A percentile compares a stretch with the other conserved stretches of the same genome.
Conservation (phyloP, 1,284 basidiomycete genomes). For the Cryptococcus floricola region DNA sequence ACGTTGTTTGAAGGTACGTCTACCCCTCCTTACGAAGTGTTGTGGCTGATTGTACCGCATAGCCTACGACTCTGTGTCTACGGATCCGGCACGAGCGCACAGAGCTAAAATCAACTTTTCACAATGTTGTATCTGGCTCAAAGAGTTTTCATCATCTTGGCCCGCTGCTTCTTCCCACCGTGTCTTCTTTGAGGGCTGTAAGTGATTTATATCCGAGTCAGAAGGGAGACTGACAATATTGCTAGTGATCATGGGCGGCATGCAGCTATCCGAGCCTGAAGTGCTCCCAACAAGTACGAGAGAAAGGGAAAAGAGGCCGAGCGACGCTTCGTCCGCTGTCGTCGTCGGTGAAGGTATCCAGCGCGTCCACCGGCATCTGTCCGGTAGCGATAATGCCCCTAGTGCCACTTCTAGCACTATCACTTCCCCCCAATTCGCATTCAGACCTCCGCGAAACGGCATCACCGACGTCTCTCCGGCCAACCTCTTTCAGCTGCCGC, state of each 20-base stretch:
- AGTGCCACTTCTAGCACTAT: neutral
- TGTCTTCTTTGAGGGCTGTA: conserved; percentile 44
- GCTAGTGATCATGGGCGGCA: conserved; percentile 39
- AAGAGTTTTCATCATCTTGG: conserved; percentile 40
- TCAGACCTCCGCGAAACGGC: too few species aligned
- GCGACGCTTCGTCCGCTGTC: conserved; percentile 4
- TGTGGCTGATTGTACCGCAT: neutral
- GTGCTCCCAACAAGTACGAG: neutral
- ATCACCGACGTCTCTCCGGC: conserved; percentile 1
- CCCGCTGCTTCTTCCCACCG: conserved; percentile 41
- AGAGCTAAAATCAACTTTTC: conserved; percentile 38
- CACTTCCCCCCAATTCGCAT: neutral
- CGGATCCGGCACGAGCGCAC: conserved; percentile 22
- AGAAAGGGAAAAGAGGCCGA: neutral
- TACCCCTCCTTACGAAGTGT: neutral
- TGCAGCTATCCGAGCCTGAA: conserved; percentile 17
- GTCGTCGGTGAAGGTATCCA: conserved; percentile 15
- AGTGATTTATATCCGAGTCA: conserved; percentile 8
- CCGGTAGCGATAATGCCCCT: conserved; percentile 9
- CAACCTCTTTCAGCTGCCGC: conserved; percentile 32
- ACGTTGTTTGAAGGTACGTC: conserved; percentile 39
- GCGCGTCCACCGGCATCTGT: conserved; percentile 19
- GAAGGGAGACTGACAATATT: neutral
- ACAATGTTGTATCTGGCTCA: conserved; percentile 44
- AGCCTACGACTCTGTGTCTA: conserved; percentile 23